These are phyloP conservation scores for Pelargonium myrrhifolium DNA, from an alignment of 441 rosid species.

Conservation along the genomic window DNA sequence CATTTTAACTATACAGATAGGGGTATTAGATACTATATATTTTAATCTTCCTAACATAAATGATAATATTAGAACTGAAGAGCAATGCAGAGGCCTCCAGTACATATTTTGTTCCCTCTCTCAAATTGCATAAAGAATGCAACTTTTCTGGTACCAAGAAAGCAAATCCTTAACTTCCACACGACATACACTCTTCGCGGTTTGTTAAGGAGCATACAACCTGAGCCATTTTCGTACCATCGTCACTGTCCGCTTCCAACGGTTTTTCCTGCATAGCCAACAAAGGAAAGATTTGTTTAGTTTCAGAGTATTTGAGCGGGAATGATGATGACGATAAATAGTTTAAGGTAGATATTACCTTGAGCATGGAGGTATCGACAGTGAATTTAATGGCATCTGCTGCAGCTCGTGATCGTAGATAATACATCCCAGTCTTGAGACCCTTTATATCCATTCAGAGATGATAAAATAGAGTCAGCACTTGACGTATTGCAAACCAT, in stretches of 20 bases:
- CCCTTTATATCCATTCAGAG: slow-evolving; percentile 36
- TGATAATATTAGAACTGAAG: too few relatives aligned
- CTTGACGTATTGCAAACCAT: too few relatives aligned
- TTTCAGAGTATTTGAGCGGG: too few relatives aligned
- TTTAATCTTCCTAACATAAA: too few relatives aligned
- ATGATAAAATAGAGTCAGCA: background rate
- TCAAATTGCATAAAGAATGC: too few relatives aligned
- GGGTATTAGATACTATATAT: too few relatives aligned
- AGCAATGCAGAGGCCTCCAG: too few relatives aligned
- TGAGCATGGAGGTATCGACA: slow-evolving; percentile 57
- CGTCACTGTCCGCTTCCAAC: slow-evolving; percentile 23
- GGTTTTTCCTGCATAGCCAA: slow-evolving; percentile 33
- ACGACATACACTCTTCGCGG: slow-evolving; percentile 82
- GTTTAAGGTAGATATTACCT: slow-evolving; percentile 26
- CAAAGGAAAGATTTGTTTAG: background rate
- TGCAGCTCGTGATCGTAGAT: slow-evolving; percentile 76
- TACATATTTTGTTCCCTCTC: too few relatives aligned
- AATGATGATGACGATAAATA: too few relatives aligned
- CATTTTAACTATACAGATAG: too few relatives aligned
- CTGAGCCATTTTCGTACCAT: slow-evolving; percentile 59
- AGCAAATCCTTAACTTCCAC: slow-evolving; percentile 51
- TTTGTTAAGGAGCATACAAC: slow-evolving; percentile 81
- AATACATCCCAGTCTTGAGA: slow-evolving; percentile 86
- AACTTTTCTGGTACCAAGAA: too few relatives aligned
- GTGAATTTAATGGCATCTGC: slow-evolving; percentile 96